Evolutionary conservation across 148 eudicot species (phyloP), one percentile per base, ranked within the genome.

Genomic region (Tetragonia tetragonoides): DNA sequence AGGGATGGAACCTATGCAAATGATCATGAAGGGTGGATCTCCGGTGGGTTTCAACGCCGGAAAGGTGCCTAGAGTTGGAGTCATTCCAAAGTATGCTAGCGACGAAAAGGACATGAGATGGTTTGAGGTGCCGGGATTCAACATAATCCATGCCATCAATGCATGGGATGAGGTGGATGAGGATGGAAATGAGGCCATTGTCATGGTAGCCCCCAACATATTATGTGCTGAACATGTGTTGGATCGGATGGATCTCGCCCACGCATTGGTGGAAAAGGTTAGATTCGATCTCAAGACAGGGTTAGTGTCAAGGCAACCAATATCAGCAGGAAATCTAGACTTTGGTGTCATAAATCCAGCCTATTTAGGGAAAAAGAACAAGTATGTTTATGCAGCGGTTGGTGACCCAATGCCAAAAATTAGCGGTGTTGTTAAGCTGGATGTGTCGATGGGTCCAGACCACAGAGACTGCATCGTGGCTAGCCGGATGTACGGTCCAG

Each of bases 131-230:
- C 87, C 88, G 3, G 90, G 90, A 40, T 80, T 89, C 11, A 89
- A 89, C 44, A 66, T 77, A 6, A 54, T 87, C 16, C 92, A 89
- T 51, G 78, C 79, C 2, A 75, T 82, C 6, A 89, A 89, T 51
- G 90, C 92, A 10, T 89, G 92, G 92, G 92, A 89, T 21, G 78
- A 76, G 18, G 21, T 23, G 85, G 90, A 89, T 10, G 87, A 85
- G n/a, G 85, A 89, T 10, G 85, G 72, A 4, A 87, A 86, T 2
- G 87, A 89, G 49, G 61, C 73, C 18, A 62, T 89, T 5, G 87
- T 87, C 41, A 28, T 89, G 82, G 82, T 89, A 21, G 92, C 87
- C 7, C 84, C 92, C 0, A 87, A 85, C 37, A 62, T 82, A 9
- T 34, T 80, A 53, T 74, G 86, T 44, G 73, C 84, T 17, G 90